Evolutionary conservation across 1,284 basidiomycete species (phyloP).

Genomic region (Ceratobasidium theobromae): DNA sequence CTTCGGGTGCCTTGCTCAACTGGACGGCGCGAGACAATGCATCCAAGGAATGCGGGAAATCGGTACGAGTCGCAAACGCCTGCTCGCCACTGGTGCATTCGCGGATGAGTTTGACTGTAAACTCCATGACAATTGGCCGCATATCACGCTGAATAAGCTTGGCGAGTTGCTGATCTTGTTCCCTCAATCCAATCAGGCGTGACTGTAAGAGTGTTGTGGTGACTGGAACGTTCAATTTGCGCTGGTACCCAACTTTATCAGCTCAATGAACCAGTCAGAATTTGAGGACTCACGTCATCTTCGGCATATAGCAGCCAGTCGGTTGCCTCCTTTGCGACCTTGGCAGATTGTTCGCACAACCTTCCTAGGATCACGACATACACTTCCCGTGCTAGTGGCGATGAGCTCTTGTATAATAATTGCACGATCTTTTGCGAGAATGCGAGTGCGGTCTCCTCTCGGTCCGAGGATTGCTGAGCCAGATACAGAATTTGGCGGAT

Average conservation of each 20-base stretch:
- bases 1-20: constrained; percentile 75
- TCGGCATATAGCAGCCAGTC: constrained; percentile 97
- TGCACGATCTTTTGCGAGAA: constrained; percentile 96
- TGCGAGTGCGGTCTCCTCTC: constrained; percentile 81
- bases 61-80: constrained; percentile 71
- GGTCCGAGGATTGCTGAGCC: constrained; percentile 74
- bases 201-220: constrained; percentile 86
- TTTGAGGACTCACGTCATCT: constrained; percentile 70
- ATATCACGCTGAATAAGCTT: constrained; percentile 79
- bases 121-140: constrained; percentile 77
- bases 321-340: constrained; percentile 95
- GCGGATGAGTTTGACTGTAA: constrained; percentile 80
- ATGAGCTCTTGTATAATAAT: constrained; percentile 80
- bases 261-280: not conserved
- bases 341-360: constrained; percentile 85
- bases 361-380: constrained; percentile 88
- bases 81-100: constrained; percentile 82
- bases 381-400: constrained; percentile 83
- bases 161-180: constrained; percentile 90
- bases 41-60: constrained; percentile 82
- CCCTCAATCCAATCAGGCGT: constrained; percentile 73
- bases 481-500: constrained; percentile 80
- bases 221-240: constrained; percentile 95
- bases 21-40: constrained; percentile 74
- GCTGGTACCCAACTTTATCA: constrained; percentile 49